Conservation (phyloP, 441 rosid genomes). For the Eugenia klotzschiana region DNA sequence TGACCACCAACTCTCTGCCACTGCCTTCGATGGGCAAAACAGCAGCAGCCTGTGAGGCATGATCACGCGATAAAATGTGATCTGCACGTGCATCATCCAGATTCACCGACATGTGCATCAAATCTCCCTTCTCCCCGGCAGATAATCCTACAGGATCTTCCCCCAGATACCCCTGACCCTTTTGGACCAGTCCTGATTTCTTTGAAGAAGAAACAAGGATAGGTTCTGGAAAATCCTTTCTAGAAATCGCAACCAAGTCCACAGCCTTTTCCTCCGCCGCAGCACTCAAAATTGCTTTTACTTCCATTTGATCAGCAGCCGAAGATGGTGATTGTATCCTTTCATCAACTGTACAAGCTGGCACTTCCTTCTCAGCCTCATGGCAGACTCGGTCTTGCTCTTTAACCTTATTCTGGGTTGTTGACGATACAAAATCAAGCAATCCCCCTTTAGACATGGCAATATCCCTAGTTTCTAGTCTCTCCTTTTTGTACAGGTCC, state of each 20-base stretch:
- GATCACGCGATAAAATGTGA: not conserved
- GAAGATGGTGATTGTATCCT: conserved; percentile 9
- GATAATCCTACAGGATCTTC: not conserved
- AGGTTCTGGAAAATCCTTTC: not conserved
- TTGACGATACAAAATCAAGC: conserved; percentile 8
- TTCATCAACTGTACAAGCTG: conserved; percentile 4
- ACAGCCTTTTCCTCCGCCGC: conserved; percentile 9
- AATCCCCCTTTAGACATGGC: conserved; percentile 7
- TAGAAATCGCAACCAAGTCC: conserved; percentile 3
- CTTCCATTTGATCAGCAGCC: conserved; percentile 13
- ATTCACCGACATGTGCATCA: conserved; percentile 6
- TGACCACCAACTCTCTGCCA: conserved; percentile 6
- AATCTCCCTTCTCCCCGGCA: conserved; percentile 13
- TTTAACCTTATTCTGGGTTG: conserved; percentile 12
- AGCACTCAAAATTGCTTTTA: conserved; percentile 7
- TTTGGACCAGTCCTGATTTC: conserved; percentile 1
- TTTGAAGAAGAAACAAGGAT: not conserved
- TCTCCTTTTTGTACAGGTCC: conserved; percentile 66
- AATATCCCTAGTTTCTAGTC: conserved; percentile 28
- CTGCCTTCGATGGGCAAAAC: conserved; percentile 9
- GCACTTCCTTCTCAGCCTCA: conserved; percentile 11
- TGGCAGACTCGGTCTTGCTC: conserved; percentile 9
- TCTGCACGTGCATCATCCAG: conserved; percentile 11
- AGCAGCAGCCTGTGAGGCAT: conserved; percentile 6
- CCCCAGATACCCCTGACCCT: not conserved